These are phyloP conservation scores for Termitomyces sp. DNA, from an alignment of 768 basidiomycete species.

Conservation along the genomic window DNA sequence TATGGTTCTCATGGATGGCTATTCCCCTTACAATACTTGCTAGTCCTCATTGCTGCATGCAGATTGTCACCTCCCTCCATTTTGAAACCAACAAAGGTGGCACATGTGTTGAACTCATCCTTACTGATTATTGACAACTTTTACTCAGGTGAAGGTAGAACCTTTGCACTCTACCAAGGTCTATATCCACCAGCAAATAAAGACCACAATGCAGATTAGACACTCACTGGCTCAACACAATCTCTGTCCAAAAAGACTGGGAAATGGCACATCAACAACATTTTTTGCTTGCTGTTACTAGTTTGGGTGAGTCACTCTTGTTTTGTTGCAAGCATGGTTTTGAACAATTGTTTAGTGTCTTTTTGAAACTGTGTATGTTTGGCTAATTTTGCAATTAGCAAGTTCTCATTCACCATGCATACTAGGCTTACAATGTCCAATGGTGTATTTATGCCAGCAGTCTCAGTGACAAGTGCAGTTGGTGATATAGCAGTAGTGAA, in stretches of 20 bases:
- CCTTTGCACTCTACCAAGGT: conserved; percentile 62
- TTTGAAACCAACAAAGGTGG: conserved; percentile 51
- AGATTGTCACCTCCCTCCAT: conserved; percentile 41
- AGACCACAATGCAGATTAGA: conserved; percentile 47
- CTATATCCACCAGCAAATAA: conserved; percentile 40
- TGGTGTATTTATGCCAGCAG: conserved; percentile 65
- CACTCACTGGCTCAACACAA: conserved; percentile 38
- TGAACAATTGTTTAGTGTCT: conserved; percentile 31
- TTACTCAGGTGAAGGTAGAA: conserved; percentile 59
- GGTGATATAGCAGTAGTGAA: conserved; percentile 62
- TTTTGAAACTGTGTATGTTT: conserved; percentile 49
- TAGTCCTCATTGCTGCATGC: background rate
- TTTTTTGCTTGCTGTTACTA: conserved; percentile 45
- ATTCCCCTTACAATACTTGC: too few relatives aligned
- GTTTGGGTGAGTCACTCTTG: conserved; percentile 41
- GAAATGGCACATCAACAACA: conserved; percentile 23
- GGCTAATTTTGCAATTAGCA: background rate
- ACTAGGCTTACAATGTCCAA: conserved; percentile 59
- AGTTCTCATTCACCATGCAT: background rate
- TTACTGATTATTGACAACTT: conserved; percentile 7
- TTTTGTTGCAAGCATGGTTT: conserved; percentile 14
- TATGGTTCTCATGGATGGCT: too few relatives aligned
- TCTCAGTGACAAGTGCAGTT: conserved; percentile 66
- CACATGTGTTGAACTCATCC: background rate
- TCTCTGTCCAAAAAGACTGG: conserved; percentile 7